Conservation (phyloP, 73 alveolate species). For the Paraurostyla sp. region DNA sequence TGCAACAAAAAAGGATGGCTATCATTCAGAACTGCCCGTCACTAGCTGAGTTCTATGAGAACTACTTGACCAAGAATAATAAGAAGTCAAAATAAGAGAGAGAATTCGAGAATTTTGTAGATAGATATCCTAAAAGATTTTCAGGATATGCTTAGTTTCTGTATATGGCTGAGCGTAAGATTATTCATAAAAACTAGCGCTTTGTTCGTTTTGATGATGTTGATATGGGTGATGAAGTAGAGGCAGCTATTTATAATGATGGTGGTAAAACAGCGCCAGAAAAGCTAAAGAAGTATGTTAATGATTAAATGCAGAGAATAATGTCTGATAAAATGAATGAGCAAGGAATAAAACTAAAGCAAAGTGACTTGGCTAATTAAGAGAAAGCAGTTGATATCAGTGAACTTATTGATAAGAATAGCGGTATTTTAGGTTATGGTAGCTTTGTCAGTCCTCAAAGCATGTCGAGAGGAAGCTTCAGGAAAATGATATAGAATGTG, state of each 20-base stretch:
- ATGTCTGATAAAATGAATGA: constrained; percentile 1
- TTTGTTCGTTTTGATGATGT: constrained; percentile 51
- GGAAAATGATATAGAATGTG: too few species aligned
- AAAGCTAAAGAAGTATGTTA: constrained; percentile 32
- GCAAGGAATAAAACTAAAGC: neutral
- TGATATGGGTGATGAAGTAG: constrained; percentile 57
- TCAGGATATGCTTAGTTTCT: constrained; percentile 24
- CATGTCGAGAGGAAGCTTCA: too few species aligned
- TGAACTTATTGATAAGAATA: neutral
- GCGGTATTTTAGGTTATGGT: too few species aligned
- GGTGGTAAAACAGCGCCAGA: constrained; percentile 46
- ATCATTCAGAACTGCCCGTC: constrained; percentile 29
- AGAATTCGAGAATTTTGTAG: neutral
- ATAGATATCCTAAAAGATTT: constrained; percentile 15
- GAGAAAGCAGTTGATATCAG: neutral
- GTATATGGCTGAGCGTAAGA: constrained; percentile 3
- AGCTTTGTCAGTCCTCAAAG: too few species aligned
- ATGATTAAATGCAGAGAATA: constrained; percentile 20
- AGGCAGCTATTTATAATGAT: constrained; percentile 52
- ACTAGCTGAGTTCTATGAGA: constrained; percentile 45
- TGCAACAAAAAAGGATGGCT: constrained; percentile 1
- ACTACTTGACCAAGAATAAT: neutral
- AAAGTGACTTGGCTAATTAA: too few species aligned
- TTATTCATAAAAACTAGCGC: constrained; percentile 28
- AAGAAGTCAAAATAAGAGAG: neutral